Evolutionary conservation across 371 early-diverging fungal genomes (phyloP), one percentile per base, ranked within the genome.

Genomic region (Syncephalastrum monosporum): DNA sequence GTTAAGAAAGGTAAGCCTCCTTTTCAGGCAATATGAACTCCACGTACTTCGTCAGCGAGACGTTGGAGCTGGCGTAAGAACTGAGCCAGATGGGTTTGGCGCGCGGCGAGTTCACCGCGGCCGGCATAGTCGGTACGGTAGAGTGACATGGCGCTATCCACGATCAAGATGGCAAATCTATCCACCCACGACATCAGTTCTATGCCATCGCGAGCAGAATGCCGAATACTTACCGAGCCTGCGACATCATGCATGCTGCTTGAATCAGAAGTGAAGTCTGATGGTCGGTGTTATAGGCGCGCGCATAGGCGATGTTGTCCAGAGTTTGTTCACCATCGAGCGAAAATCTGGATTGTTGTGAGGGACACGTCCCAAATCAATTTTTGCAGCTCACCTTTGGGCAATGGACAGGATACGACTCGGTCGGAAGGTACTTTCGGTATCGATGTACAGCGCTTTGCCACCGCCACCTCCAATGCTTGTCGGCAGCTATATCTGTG

Each of bases 61-160:
- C 98, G 84, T 51, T 91, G 80, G 21, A 99, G 77, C 23, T 82
- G 87, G 45, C 99, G 83, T 60, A 99, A 70, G 70, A 99, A 99
- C 38, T 90, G 81, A 12, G 95, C 99, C 57, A 99, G 71, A 66
- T 98, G 99, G 83, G 96, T 94, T 71, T 99, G 99, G 45, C 99
- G 82, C 25, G 97, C 97, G 13, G 95, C 88, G 19, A 99, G 87
- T 79, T 99, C 99, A 24, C 99, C 99, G 63, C 99, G 84, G 4
- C 99, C 99, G 15, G 91, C 83, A 66, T 87, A 99, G 75, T 99
- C 99, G 3, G 99, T 99, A 57, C 99, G 87, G 73, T 99, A 99
- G 19, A 99, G 75, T 0, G 99, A 86, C 44, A 94, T 99, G 4
- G 96, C 96, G 64, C 95, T 95, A 74, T 99, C 99, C 2, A 99